A percentile compares a stretch with the other conserved stretches of the same genome.
phyloP scores from a whole-genome alignment of 148 eudicot species.

The Cornus suecica region DNA sequence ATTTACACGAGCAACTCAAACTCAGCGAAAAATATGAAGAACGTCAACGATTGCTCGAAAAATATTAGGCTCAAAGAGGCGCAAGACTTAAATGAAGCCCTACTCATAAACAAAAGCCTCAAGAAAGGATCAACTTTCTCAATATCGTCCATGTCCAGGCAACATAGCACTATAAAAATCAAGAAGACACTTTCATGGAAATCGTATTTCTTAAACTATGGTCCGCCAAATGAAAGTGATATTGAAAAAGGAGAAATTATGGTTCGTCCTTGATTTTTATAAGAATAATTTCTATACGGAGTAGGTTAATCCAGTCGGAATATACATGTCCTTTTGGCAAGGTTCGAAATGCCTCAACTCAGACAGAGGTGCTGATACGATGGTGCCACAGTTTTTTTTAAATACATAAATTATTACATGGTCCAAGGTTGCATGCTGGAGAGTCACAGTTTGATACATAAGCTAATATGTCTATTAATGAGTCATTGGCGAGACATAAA shows the following conservation, averaged over 20 bases:
- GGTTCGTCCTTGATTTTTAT: not conserved
- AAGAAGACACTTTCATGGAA: not conserved
- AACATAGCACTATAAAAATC: not conserved
- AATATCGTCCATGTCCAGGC: not conserved
- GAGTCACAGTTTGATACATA: too few species aligned
- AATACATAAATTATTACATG: too few species aligned
- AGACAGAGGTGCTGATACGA: too few species aligned
- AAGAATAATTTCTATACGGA: too few species aligned
- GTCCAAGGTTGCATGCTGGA: too few species aligned
- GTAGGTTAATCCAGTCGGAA: too few species aligned
- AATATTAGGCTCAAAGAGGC: not conserved
- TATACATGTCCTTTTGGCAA: too few species aligned
- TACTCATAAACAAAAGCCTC: not conserved
- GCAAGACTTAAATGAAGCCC: not conserved
- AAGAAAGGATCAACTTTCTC: constrained; percentile 2
- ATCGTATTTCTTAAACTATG: not conserved
- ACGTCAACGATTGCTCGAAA: not conserved
- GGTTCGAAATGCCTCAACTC: too few species aligned
- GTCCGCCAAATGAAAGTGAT: not conserved
- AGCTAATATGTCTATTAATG: too few species aligned
- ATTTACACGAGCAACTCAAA: constrained; percentile 25
- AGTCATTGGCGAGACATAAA: too few species aligned
- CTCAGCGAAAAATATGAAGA: constrained; percentile 1
- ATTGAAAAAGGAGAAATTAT: not conserved
- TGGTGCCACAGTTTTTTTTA: too few species aligned